phyloP scores from a whole-genome alignment of 2,329 filamentous ascomycete genomes.

The Cladosporium velox region DNA sequence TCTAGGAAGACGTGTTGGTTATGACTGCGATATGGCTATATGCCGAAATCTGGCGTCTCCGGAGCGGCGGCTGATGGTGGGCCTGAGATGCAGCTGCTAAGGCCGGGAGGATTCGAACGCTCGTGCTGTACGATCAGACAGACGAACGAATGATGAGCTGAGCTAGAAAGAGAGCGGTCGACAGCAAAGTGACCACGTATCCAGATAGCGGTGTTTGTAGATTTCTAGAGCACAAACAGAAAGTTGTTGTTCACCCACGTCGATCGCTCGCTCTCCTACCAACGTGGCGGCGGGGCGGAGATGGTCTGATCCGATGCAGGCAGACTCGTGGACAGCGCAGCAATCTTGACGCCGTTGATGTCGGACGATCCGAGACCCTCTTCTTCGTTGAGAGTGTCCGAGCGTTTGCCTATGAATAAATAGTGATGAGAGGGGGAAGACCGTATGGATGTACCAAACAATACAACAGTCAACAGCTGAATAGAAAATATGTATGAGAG shows the following conservation, averaged over 20 bases:
- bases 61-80: conserved; percentile 19
- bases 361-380: conserved; percentile 13
- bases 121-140: background rate
- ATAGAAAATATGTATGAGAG: background rate
- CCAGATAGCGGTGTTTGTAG: background rate
- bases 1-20: background rate
- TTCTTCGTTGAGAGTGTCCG: background rate
- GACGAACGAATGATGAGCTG: background rate
- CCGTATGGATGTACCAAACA: background rate
- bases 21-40: conserved; percentile 16
- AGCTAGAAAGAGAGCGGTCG: background rate
- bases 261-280: conserved; percentile 3
- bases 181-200: conserved; percentile 18
- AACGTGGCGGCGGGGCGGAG: conserved; percentile 12
- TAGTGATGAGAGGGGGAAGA: background rate
- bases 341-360: background rate
- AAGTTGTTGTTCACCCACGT: conserved; percentile 14
- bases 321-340: background rate
- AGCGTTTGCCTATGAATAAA: background rate
- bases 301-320: conserved; percentile 14
- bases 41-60: conserved; percentile 21
- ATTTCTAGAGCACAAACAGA: background rate
- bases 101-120: background rate
- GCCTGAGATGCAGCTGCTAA: conserved; percentile 6
- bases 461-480: background rate